A percentile compares a stretch with the other conserved stretches of the same genome.
These are phyloP conservation scores for Epichloe sibirici DNA, from an alignment of 2,329 filamentous ascomycete species.

Conservation along the genomic window DNA sequence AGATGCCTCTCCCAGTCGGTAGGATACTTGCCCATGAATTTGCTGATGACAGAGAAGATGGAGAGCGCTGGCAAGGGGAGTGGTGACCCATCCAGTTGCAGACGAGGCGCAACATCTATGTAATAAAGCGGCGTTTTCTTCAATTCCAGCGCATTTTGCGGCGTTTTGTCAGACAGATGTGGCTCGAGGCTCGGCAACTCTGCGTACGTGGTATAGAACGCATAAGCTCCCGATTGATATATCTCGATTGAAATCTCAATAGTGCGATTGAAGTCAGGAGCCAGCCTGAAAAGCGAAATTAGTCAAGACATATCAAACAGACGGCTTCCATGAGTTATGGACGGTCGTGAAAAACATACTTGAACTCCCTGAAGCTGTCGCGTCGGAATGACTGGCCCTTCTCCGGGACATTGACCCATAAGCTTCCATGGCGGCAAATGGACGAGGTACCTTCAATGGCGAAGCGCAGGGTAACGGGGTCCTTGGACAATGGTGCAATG, in stretches of 20 bases:
- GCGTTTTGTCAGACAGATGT: constrained; percentile 12
- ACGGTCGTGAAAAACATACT: constrained; percentile 42
- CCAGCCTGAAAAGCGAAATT: constrained; percentile 43
- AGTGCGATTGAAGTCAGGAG: constrained; percentile 83
- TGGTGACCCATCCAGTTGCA: constrained; percentile 60
- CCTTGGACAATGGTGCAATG: constrained; percentile 59
- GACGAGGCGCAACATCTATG: constrained; percentile 78
- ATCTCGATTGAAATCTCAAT: constrained; percentile 86
- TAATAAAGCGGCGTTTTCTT: constrained; percentile 72
- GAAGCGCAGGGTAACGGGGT: constrained; percentile 75
- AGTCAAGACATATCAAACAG: background rate
- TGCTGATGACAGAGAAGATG: constrained; percentile 88
- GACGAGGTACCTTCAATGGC: constrained; percentile 90
- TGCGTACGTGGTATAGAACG: constrained; percentile 87
- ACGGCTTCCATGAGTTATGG: background rate
- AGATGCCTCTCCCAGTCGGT: constrained; percentile 84
- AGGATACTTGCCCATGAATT: constrained; percentile 93
- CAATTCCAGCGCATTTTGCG: constrained; percentile 28
- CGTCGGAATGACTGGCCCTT: constrained; percentile 65
- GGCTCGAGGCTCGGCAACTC: constrained; percentile 58
- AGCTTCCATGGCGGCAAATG: constrained; percentile 83
- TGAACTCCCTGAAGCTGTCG: constrained; percentile 73
- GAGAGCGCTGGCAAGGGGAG: constrained; percentile 85
- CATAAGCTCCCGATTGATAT: constrained; percentile 71
- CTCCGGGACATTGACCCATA: constrained; percentile 92